Conservation (phyloP, 192 early-diverging fungal species). For the Globomyces pollinis-pini region DNA sequence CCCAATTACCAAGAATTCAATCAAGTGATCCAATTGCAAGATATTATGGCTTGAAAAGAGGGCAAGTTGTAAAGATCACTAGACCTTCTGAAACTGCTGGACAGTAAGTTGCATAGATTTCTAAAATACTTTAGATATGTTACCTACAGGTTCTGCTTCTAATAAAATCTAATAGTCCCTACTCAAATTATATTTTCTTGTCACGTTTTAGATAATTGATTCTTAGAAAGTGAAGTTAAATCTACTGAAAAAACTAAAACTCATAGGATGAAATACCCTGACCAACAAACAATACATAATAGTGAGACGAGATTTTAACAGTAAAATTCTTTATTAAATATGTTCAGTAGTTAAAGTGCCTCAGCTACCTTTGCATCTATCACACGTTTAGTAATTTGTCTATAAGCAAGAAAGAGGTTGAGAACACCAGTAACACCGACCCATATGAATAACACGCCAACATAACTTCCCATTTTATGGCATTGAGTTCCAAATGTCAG, state of each 20-base stretch:
- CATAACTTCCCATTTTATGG: not conserved
- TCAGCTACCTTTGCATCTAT: not conserved
- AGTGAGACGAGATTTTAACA: too few relatives aligned
- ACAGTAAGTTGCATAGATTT: too few relatives aligned
- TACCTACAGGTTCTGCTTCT: slow-evolving; percentile 92
- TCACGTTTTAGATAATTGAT: too few relatives aligned
- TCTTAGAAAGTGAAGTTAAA: too few relatives aligned
- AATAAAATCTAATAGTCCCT: slow-evolving; percentile 24
- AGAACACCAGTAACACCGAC: not conserved
- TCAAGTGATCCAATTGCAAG: slow-evolving; percentile 84
- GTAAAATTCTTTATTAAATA: too few relatives aligned
- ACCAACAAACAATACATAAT: too few relatives aligned
- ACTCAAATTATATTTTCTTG: too few relatives aligned
- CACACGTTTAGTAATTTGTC: not conserved
- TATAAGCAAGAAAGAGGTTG: not conserved
- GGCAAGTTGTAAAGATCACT: slow-evolving; percentile 88
- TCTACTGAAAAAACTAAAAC: too few relatives aligned
- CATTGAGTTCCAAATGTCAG: not conserved
- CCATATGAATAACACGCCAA: not conserved
- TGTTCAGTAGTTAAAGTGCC: too few relatives aligned
- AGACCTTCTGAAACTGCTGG: slow-evolving; percentile 93
- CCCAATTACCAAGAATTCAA: slow-evolving; percentile 89
- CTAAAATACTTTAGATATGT: slow-evolving; percentile 62
- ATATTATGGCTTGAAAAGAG: slow-evolving; percentile 82
- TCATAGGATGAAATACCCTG: too few relatives aligned